These are phyloP conservation scores for Sanghuangporus baumii DNA, from an alignment of 1,284 basidiomycete species.

Conservation along the genomic window DNA sequence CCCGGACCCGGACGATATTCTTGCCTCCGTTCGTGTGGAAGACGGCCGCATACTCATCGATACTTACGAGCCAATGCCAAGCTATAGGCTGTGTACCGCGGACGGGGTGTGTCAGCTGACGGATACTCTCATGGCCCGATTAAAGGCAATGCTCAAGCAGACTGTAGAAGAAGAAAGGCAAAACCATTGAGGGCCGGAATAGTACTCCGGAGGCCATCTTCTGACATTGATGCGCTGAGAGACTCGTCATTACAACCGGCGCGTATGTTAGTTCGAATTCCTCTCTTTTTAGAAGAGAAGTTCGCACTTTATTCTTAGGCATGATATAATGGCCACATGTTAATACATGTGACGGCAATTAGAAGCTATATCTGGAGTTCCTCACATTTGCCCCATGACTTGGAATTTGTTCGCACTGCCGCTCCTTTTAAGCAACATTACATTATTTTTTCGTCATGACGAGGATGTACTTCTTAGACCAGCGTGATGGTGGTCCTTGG, in stretches of 20 bases:
- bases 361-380: too few species aligned
- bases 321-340: not conserved
- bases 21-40: slow-evolving; percentile 66
- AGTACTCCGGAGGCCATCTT: not conserved
- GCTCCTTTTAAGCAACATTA: not conserved
- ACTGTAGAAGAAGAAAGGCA: slow-evolving; percentile 7
- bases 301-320: not conserved
- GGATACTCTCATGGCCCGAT: slow-evolving; percentile 39
- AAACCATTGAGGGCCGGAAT: not conserved
- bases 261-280: not conserved
- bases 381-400: too few species aligned
- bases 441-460: not conserved
- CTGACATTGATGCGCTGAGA: not conserved
- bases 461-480: not conserved
- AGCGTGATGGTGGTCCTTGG: not conserved
- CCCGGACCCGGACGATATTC: slow-evolving; percentile 76
- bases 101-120: slow-evolving; percentile 64
- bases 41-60: slow-evolving; percentile 62
- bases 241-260: not conserved
- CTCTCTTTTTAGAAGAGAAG: not conserved
- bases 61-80: slow-evolving; percentile 76
- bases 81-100: slow-evolving; percentile 68
- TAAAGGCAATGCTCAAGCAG: slow-evolving; percentile 1
- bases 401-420: not conserved
- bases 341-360: not conserved